Base-by-base conservation (phyloP, 1,284 basidiomycete genomes). In the Pyrrhoderma noxium region DNA sequence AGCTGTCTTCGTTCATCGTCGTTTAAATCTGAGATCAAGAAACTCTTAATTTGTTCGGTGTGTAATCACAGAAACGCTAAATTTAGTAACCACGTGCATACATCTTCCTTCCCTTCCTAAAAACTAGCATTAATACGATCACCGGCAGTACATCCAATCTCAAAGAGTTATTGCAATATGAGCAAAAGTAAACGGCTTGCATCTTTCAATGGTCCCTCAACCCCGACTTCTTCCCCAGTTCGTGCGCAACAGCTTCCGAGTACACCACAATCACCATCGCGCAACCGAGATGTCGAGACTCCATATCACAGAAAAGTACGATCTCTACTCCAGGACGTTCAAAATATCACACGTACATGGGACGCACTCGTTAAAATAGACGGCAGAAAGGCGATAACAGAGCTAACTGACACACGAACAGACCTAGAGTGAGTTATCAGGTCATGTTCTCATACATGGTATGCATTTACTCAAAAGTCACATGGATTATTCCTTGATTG, bases 171-270 rank as follows among this genome's bases (percentile, higher is more conserved):
- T n/a, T n/a, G n/a, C n/a, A n/a, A n/a, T n/a, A 31, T 31, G 27
- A 31, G 27, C 11, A 69, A 68, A 67, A 67, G 63, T 52, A 60
- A 65, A 56, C 77, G 86, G 41, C 71, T 89, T 19, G 77, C 82
- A 37, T 89, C 87, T 0, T 89, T 89, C 65, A 74, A 75, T 54
- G 81, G 84, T 4, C 86, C 86, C 1, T 89, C 87, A 8, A 80
- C 83, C 2, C 86, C 86, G 0, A 72, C 77, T 2, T 64, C 81
- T 0, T 80, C 82, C 0, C 86, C 87, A 11, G 78, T 78, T 2
- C 64, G 70, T 53, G 69, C 68, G 60, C 67, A 62, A 56, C 69
- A 62, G 52, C 66, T 58, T 9, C 60, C 63, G 8, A 65, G 60
- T 49, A 57, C 71, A 11, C 74, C 79, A 14, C 56, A 69, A 2